These are phyloP conservation scores for Zizania palustris DNA, from an alignment of 202 grass and related monocot species.

Conservation along the genomic window DNA sequence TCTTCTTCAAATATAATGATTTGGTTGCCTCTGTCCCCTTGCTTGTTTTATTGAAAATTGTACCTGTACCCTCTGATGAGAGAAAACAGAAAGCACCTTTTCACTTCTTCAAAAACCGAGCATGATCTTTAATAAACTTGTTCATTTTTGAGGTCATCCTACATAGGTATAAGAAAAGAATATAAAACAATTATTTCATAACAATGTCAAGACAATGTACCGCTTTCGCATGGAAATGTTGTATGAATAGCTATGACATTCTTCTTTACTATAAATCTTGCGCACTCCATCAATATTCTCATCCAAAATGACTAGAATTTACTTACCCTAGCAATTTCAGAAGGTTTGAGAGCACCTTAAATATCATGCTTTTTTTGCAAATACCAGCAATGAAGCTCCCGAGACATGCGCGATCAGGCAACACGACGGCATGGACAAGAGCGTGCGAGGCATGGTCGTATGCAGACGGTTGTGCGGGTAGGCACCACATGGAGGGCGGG, in stretches of 20 bases:
- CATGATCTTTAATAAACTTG: conserved; percentile 81
- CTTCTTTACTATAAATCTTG: conserved; percentile 71
- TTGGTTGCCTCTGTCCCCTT: conserved; percentile 59
- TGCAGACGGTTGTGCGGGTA: too few species aligned
- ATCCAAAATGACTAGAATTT: conserved; percentile 49
- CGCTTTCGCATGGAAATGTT: background rate
- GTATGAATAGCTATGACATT: conserved; percentile 65
- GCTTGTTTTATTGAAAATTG: conserved; percentile 49
- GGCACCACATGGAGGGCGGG: too few species aligned
- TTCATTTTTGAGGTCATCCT: conserved; percentile 90
- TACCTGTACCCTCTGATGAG: conserved; percentile 38
- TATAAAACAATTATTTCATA: conserved; percentile 17
- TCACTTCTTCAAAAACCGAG: conserved; percentile 78
- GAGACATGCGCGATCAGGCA: too few species aligned
- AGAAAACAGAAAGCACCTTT: conserved; percentile 56
- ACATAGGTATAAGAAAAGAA: conserved; percentile 38
- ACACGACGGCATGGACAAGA: too few species aligned
- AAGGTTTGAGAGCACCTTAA: too few species aligned
- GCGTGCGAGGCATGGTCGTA: too few species aligned
- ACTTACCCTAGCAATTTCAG: too few species aligned
- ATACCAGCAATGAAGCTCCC: too few species aligned
- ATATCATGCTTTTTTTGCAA: too few species aligned
- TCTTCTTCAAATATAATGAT: conserved; percentile 61
- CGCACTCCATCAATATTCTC: conserved; percentile 61
- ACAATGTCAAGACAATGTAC: conserved; percentile 5